A percentile compares a stretch with the other conserved stretches of the same genome.
Conservation (phyloP, 1,284 basidiomycete genomes). For the Cryptococcus sp. region DNA sequence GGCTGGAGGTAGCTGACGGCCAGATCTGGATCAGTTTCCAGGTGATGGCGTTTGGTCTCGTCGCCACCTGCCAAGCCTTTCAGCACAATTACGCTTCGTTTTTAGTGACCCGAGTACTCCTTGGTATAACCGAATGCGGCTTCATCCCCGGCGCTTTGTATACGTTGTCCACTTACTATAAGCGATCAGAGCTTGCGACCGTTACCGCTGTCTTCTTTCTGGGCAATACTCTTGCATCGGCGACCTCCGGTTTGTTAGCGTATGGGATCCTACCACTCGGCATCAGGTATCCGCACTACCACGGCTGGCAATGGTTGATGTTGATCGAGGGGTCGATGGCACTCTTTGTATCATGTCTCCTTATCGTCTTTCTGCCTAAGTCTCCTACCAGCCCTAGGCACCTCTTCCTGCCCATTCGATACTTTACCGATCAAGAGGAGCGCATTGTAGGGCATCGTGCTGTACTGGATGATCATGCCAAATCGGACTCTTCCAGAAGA, state of each 20-base stretch:
- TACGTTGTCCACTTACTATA: constrained; percentile 22
- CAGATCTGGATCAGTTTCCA: constrained; percentile 31
- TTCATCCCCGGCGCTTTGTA: constrained; percentile 25
- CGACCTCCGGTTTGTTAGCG: constrained; percentile 25
- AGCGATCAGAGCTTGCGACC: constrained; percentile 13
- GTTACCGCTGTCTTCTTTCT: constrained; percentile 42
- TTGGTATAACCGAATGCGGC: constrained; percentile 62
- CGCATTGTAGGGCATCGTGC: constrained; percentile 30
- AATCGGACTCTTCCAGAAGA: constrained; percentile 8
- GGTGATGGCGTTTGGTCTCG: constrained; percentile 49
- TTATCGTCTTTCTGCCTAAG: constrained; percentile 22
- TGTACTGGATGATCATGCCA: constrained; percentile 24
- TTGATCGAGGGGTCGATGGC: constrained; percentile 26
- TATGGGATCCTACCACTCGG: constrained; percentile 17
- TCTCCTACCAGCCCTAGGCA: constrained; percentile 15
- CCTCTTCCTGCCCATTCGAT: constrained; percentile 17
- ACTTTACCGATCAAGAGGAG: constrained; percentile 27
- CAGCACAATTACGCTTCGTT: constrained; percentile 57
- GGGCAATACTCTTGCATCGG: constrained; percentile 39
- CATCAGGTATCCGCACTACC: neutral
- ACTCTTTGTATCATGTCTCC: constrained; percentile 13
- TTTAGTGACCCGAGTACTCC: constrained; percentile 57
- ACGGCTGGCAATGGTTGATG: constrained; percentile 16
- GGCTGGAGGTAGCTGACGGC: no score
- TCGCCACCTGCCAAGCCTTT: constrained; percentile 59